Percentiles rank a stretch among this genome's conserved stretches.
phyloP scores from a whole-genome alignment of 768 basidiomycete genomes.

The Kwoniella sp. region DNA sequence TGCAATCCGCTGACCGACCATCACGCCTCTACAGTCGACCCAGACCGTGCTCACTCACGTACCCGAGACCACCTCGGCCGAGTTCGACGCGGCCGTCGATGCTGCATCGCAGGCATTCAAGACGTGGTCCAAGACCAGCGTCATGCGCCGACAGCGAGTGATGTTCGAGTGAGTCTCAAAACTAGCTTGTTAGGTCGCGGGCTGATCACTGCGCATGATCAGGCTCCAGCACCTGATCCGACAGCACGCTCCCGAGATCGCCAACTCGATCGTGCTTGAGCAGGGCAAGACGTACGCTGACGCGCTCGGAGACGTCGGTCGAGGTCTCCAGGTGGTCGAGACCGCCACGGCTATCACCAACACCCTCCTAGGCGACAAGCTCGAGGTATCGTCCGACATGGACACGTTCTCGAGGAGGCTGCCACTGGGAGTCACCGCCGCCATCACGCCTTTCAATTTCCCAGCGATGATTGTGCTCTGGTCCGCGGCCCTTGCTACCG shows the following conservation, averaged over 20 bases:
- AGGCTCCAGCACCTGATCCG: constrained; percentile 86
- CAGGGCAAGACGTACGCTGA: constrained; percentile 94
- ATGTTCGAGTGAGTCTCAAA: constrained; percentile 76
- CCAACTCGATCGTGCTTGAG: constrained; percentile 83
- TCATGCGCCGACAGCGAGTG: constrained; percentile 80
- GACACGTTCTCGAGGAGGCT: constrained; percentile 75
- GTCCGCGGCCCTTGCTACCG: constrained; percentile 60
- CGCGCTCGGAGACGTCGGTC: constrained; percentile 88
- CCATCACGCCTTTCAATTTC: constrained; percentile 59
- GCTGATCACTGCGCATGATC: background rate
- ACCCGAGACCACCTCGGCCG: constrained; percentile 75
- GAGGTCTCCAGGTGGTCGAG: constrained; percentile 70
- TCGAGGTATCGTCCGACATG: constrained; percentile 95
- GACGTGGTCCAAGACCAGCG: constrained; percentile 78
- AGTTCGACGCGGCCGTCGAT: constrained; percentile 77
- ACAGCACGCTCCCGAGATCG: constrained; percentile 77
- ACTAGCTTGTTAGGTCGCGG: background rate
- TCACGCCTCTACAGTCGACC: constrained; percentile 61
- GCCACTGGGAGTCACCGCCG: constrained; percentile 78
- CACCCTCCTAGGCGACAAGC: constrained; percentile 79
- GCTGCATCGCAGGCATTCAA: constrained; percentile 81
- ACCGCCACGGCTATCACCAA: constrained; percentile 71
- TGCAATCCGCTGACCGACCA: background rate
- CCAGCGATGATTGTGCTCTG: constrained; percentile 73
- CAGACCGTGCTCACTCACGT: constrained; percentile 84